Evolutionary conservation across 345 rosid species (phyloP).

Genomic region (Stellera chamaejasme): DNA sequence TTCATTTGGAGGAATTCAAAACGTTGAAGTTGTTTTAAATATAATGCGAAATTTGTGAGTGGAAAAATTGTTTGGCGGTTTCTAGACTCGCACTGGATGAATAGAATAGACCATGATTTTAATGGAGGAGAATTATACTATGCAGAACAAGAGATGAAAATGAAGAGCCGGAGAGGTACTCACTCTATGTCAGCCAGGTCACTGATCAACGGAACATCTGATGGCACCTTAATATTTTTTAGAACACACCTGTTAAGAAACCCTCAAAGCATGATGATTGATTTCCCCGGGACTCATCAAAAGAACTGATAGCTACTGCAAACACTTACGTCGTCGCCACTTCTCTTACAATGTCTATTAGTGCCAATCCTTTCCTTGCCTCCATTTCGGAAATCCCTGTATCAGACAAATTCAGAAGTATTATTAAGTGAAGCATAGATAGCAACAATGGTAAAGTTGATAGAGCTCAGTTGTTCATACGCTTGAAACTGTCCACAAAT

Average conservation of each 20-base stretch:
- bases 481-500: constrained; percentile 55
- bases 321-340: constrained; percentile 85
- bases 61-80: no score
- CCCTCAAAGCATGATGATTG: constrained; percentile 1
- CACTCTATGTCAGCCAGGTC: constrained; percentile 94
- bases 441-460: background rate
- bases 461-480: constrained; percentile 25
- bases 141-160: background rate
- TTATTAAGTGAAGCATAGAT: constrained; percentile 1
- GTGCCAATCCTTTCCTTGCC: constrained; percentile 85
- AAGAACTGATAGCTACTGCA: constrained; percentile 1
- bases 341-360: constrained; percentile 77
- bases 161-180: constrained; percentile 15
- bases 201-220: constrained; percentile 71
- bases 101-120: background rate
- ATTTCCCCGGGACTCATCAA: constrained; percentile 5
- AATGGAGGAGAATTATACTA: background rate
- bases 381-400: constrained; percentile 72
- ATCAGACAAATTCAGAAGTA: constrained; percentile 5
- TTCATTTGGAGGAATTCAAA: no score
- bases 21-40: no score
- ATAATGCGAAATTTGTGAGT: no score
- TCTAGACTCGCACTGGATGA: background rate
- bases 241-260: constrained; percentile 66
- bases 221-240: constrained; percentile 73